Evolutionary conservation across 1,139 yeast genomes (phyloP).

Genomic region (Hansenula lynferdii): DNA sequence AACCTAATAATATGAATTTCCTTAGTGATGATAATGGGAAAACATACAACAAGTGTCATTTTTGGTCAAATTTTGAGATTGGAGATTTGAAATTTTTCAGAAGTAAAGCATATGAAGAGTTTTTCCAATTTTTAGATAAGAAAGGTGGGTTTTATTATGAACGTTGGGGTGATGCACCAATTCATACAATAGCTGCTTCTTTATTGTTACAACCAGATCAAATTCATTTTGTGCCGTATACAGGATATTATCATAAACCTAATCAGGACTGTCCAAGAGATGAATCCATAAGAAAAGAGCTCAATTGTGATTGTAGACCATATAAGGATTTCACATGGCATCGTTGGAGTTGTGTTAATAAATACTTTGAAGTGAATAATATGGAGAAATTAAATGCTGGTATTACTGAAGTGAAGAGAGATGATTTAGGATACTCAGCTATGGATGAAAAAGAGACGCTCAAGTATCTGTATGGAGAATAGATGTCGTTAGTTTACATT

Average conservation of each 20-base stretch:
- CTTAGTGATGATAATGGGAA: slow-evolving; percentile 48
- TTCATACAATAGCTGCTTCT: slow-evolving; percentile 52
- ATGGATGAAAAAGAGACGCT: not conserved
- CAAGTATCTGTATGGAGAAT: not conserved
- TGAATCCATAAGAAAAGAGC: slow-evolving; percentile 34
- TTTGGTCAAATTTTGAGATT: slow-evolving; percentile 57
- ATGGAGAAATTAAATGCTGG: not conserved
- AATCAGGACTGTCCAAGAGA: slow-evolving; percentile 53
- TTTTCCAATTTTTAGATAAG: slow-evolving; percentile 44
- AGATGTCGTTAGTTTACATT: too few relatives aligned
- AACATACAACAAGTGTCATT: slow-evolving; percentile 50
- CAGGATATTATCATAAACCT: slow-evolving; percentile 49
- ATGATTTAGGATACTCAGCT: not conserved
- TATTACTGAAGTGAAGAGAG: not conserved
- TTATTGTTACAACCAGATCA: slow-evolving; percentile 38
- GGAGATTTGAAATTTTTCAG: slow-evolving; percentile 53
- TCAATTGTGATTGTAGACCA: slow-evolving; percentile 47
- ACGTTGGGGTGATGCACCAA: slow-evolving; percentile 61
- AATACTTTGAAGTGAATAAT: slow-evolving; percentile 11
- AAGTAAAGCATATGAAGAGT: slow-evolving; percentile 38
- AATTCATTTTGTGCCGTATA: slow-evolving; percentile 50
- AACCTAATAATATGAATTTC: slow-evolving; percentile 43
- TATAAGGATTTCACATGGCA: slow-evolving; percentile 35
- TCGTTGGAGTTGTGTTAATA: slow-evolving; percentile 15
- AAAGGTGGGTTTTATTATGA: slow-evolving; percentile 58